Evolutionary conservation across 163 green algal species (phyloP), one percentile per base, ranked within the genome.

Genomic region (Scenedesmus sp.): DNA sequence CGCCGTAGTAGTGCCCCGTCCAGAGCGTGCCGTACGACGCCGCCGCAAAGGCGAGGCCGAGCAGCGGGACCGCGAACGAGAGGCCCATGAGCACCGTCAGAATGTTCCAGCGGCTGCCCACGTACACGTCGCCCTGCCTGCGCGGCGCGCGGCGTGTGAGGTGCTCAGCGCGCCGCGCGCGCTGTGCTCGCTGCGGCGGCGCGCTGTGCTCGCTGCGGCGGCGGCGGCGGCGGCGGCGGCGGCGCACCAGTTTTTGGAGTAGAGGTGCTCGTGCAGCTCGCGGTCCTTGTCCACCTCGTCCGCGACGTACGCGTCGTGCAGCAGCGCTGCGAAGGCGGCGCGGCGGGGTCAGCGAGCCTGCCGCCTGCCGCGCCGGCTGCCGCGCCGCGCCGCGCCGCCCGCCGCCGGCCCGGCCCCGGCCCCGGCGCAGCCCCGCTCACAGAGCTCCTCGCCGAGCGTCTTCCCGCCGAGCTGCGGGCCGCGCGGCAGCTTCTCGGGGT

Each of bases 81-180:
- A 89, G 70, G 36, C 63, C 50, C 10, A 80, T 60, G 17, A 89
- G 63, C 0, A 84, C 17, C 0, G 76, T 85, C 15, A 88, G 44
- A 39, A 81, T 72, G 62, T 89, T 89, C 83, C 83, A 89, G n/a
- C 63, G 64, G 70, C 70, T 75, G 24, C 84, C 84, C 0, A 89
- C 75, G 31, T 89, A 89, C 36, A 88, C 69, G 56, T 89, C 84
- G 11, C 84, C 83, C 70, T 69, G 63, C 62, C 60, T 81, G 60
- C 60, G 62, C n/a, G n/a, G n/a, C n/a, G 50, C 50, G 50, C 22
- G 18, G 10, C 50, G 50, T 28, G 18, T 58, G 50, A 4, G 50
- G 15, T 47, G 39, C 39, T 47, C 39, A 47, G 39, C 7, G 39
- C 39, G 39, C 39, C 6, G 39, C 39, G 7, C 6, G 39, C 7